Base-by-base conservation (phyloP, 106 monocot species). In the Triglochin maritima region DNA sequence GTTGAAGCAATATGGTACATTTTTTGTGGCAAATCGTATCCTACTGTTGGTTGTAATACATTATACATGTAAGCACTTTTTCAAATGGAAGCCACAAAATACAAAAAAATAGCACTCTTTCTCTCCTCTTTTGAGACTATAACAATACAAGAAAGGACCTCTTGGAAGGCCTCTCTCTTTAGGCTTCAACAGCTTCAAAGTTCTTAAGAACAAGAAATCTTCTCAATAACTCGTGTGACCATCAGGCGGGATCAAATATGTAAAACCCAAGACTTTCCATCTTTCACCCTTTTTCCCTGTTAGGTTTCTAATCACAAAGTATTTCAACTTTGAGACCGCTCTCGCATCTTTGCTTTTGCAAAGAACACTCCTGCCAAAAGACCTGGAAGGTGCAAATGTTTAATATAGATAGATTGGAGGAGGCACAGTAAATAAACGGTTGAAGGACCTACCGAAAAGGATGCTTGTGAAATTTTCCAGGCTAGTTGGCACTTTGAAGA, bases 401-500 rank as follows among this genome's bases (percentile, higher is more conserved):
- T 44, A 63, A 5, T 43, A 41, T 15, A 16, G 42, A 66, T 17
- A 13, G 13, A 13, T 50, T 41, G 2, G 9, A 66, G 6, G 3
- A 46, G 47, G 29, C 29, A 29, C 29, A 29, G 1, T 29, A 29
- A 29, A 29, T 29, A 29, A 29, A 29, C 29, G 29, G 29, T 29
- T 29, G 15, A 14, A 57, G 42, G 63, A 76, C 81, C 16, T 78
- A 96, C 91, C 96, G 56, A 90, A 96, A 11, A 91, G 63, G 50
- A 96, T 96, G 69, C 96, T 96, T 11, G 79, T 50, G 47, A 82
- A 78, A 54, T 96, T 96, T 69, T 88, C 74, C 52, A 86, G 0
- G 66, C 90, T 91, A 4, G 85, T 85, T 13, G 85, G 91, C 44
- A 91, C 96, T 57, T 96, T 81, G 65, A 96, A 96, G 57, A 96